Conservation (phyloP, 805 yeast genomes). For the Starmera quercuum region DNA sequence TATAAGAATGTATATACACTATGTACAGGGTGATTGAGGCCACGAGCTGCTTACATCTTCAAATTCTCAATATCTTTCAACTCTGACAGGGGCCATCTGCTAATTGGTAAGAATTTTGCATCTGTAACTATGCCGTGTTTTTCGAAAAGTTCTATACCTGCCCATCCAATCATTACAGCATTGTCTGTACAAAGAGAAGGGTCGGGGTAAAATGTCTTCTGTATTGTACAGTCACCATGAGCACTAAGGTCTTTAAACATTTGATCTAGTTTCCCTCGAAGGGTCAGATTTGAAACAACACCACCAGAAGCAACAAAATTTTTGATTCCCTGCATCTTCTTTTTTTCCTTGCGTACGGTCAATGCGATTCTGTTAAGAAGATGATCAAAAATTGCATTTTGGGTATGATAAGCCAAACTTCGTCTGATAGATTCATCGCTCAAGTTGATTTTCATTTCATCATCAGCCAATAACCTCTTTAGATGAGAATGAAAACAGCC, state of each 20-base stretch:
- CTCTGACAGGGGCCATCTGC: slow-evolving; percentile 77
- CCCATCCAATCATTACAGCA: slow-evolving; percentile 96
- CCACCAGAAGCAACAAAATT: slow-evolving; percentile 88
- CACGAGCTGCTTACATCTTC: slow-evolving; percentile 3
- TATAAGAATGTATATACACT: neutral
- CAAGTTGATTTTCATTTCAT: slow-evolving; percentile 15
- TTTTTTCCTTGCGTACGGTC: slow-evolving; percentile 33
- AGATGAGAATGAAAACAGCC: slow-evolving; percentile 64
- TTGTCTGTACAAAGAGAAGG: slow-evolving; percentile 81
- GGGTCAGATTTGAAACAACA: slow-evolving; percentile 67
- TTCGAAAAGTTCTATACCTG: slow-evolving; percentile 85
- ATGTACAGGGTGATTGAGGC: neutral
- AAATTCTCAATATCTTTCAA: slow-evolving; percentile 15
- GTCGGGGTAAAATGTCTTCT: slow-evolving; percentile 59
- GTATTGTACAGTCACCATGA: slow-evolving; percentile 11
- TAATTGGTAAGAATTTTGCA: slow-evolving; percentile 50
- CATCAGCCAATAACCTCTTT: slow-evolving; percentile 24
- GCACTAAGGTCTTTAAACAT: slow-evolving; percentile 23
- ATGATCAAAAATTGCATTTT: slow-evolving; percentile 65
- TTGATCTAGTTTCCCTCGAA: slow-evolving; percentile 40
- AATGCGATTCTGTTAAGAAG: slow-evolving; percentile 54
- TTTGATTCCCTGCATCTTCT: slow-evolving; percentile 33
- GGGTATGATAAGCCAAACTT: slow-evolving; percentile 50
- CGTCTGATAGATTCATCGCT: slow-evolving; percentile 22
- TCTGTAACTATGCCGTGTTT: slow-evolving; percentile 31